Base-by-base conservation (phyloP, 352 stramenopile genomes). In the Phytophthora palmivora region DNA sequence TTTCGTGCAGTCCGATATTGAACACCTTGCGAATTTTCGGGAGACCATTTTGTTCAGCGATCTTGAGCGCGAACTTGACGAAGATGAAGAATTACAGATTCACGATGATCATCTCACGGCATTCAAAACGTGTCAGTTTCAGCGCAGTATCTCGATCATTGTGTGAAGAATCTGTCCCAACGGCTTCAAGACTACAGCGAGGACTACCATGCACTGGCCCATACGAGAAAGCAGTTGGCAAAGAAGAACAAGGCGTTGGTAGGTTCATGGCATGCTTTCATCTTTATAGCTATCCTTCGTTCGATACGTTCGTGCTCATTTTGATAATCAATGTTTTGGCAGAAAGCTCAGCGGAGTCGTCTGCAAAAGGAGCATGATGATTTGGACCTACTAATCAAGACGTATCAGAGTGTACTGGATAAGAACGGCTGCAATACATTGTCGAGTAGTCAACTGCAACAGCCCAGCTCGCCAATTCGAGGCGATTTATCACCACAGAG, bases 71-170 rank as follows among this genome's bases (percentile, higher is more conserved):
- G 80, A 90, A 32, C 55, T 90, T 21, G 56, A 81, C 10, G 58
- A 83, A 1, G 73, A 88, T 38, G 69, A 80, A 15, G 70, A 70
- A 6, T 60, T 94, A 0, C 62, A 80, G 24, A 73, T 92, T 6
- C 55, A 92, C 24, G 68, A 87, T 11, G 64, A 60, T 19, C 64
- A 89, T 16, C 30, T 82, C 6, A 38, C 60, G 11, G 81, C 85
- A 1, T 91, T 92, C 45, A 73, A 74, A 32, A 15, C 82, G 34
- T 76, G 64, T 7, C 83, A 92, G 41, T 75, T 85, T 87, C 85
- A 8, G 76, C 78, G 1, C 85, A 94, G 55, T 94, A 94, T 59
- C 55, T 94, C 2, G 70, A 81, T 15, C 72, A 87, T 16, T 94
- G 85, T 34, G 69, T 89, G 1, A 46, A 75, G 19, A 72, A 60